Conservation (phyloP, 108 stramenopile species). For the Pseudonitzschia multiseries region DNA sequence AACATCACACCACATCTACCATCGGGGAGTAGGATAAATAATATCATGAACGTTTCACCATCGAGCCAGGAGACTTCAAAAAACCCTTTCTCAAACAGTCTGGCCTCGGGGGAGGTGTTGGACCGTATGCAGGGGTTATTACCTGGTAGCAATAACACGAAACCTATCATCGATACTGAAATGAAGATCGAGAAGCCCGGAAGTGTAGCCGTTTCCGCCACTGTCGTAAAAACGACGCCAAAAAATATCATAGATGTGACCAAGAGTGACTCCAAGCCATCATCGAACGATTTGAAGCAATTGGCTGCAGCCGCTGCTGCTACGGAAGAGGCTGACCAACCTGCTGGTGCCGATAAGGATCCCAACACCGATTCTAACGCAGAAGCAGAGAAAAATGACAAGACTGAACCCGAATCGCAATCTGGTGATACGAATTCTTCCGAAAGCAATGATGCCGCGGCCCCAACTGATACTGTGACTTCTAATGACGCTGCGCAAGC, state of each 20-base stretch:
- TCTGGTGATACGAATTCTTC: background rate
- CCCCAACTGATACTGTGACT: background rate
- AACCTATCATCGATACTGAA: background rate
- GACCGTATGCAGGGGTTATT: background rate
- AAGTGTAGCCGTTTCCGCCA: background rate
- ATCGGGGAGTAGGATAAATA: background rate
- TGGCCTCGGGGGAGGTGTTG: conserved; percentile 1
- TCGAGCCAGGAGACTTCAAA: background rate
- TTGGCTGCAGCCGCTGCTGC: background rate
- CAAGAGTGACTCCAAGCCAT: background rate
- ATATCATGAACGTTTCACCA: conserved; percentile 8
- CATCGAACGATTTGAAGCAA: background rate
- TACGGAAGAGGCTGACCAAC: background rate
- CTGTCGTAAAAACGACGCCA: background rate
- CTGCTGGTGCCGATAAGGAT: background rate
- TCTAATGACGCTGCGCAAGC: background rate
- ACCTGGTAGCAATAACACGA: background rate
- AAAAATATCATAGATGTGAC: background rate
- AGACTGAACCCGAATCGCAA: background rate
- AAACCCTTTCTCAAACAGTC: background rate
- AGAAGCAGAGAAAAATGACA: background rate
- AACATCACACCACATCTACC: background rate
- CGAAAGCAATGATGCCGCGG: background rate
- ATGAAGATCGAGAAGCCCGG: conserved; percentile 8
- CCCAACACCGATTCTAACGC: background rate